phyloP scores from a whole-genome alignment of 306 rosid genomes.

The Acacia melanoxylon region DNA sequence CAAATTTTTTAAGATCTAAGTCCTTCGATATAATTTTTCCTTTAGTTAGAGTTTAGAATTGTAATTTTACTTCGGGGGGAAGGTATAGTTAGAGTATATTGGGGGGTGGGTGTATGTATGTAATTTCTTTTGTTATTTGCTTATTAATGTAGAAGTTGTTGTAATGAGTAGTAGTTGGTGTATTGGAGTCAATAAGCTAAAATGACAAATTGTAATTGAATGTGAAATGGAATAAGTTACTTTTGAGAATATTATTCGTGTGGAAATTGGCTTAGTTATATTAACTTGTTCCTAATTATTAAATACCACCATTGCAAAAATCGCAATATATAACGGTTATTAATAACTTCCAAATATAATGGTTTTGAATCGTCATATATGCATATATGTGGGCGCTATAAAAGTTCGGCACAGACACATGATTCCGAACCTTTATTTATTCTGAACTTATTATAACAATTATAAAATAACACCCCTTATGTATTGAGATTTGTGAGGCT shows the following conservation, averaged over 20 bases:
- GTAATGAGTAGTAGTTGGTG: conserved; percentile 32
- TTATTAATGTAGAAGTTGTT: conserved; percentile 27
- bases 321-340: no score
- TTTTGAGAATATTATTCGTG: conserved; percentile 1
- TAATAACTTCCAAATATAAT: no score
- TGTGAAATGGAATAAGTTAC: conserved; percentile 38
- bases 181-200: conserved; percentile 33
- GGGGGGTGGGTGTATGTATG: conserved; percentile 49
- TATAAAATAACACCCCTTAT: no score
- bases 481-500: no score
- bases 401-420: no score
- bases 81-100: conserved; percentile 42
- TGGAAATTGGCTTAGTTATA: neutral
- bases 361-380: no score
- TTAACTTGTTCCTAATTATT: neutral
- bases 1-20: neutral
- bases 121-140: conserved; percentile 9
- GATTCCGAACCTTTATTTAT: no score
- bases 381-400: no score
- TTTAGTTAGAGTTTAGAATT: neutral
- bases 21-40: neutral
- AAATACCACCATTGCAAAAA: neutral
- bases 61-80: conserved; percentile 42
- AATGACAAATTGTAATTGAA: conserved; percentile 32
- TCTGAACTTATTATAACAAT: no score